Base-by-base conservation (phyloP, 73 alveolate genomes). In the Paramecium primaurelia region DNA sequence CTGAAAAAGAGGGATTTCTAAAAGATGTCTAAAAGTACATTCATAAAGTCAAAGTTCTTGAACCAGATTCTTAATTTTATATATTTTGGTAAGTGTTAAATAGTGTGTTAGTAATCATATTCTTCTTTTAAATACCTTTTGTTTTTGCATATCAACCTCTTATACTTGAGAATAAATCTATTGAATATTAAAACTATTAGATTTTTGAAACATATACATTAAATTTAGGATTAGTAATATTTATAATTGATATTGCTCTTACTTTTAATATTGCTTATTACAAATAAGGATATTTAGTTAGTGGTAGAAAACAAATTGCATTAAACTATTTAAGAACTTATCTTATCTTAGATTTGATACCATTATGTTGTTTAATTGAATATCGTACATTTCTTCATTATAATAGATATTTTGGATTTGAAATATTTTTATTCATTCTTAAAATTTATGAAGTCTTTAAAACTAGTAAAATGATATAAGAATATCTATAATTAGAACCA, bases 391-490 rank as follows among this genome's bases (percentile, higher is more conserved):
- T 80, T 47, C 42, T 80, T 49, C 60, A 2, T 14, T 14, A 14
- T 0, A 36, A 34, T 16, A 11, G 3, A 2, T 26, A 80, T 22
- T 80, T 45, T 22, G 58, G 91, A 26, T 22, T 80, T n/a, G 42
- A 10, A 16, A 18, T 45, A 44, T 22, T 28, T 8, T 80, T 45
- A 9, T 75, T 75, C 10, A 4, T 75, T 34, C 22, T 40, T 28
- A 80, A 80, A 47, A 80, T 80, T 40, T 80, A 80, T 8, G 91
- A 80, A 47, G 58, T 80, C 22, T 47, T 32, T n/a, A 80, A 80
- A 36, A 80, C 77, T 18, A 80, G 64, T 20, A 26, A 80, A 8
- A 45, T 49, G 91, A 45, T 80, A 25, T 6, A 40, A 44, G 91
- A 80, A 47, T 80, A 80, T 47, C 25, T 80, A 25, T 44, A 80